A percentile compares a stretch with the other conserved stretches of the same genome.
These are phyloP conservation scores for Colletotrichum melonis DNA, from an alignment of 2,329 filamentous ascomycete genomes.

Conservation along the genomic window DNA sequence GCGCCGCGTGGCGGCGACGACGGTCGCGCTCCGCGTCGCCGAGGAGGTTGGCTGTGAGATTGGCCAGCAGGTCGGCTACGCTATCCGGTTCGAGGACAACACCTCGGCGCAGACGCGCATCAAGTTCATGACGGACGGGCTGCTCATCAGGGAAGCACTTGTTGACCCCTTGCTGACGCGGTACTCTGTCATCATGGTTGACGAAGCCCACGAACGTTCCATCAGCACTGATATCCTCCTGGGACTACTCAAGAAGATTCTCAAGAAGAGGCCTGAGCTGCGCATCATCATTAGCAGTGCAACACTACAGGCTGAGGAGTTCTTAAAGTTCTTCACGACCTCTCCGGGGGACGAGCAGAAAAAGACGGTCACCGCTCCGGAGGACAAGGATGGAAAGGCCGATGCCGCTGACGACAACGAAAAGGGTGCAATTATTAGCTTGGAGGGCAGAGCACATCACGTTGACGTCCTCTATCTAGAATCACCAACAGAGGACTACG, in stretches of 20 bases:
- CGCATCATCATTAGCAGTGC: constrained; percentile 93
- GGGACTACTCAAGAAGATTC: constrained; percentile 91
- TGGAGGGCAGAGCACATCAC: constrained; percentile 89
- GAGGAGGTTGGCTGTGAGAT: constrained; percentile 88
- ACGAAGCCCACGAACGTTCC: constrained; percentile 95
- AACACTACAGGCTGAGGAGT: constrained; percentile 89
- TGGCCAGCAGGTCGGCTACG: constrained; percentile 93
- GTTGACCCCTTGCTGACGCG: constrained; percentile 91
- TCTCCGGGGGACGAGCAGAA: constrained; percentile 42
- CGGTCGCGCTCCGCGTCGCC: constrained; percentile 87
- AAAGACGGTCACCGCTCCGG: constrained; percentile 1
- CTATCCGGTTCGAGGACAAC: constrained; percentile 91
- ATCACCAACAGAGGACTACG: constrained; percentile 83
- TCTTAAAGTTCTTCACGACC: constrained; percentile 78
- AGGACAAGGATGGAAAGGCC: constrained; percentile 39
- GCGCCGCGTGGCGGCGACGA: constrained; percentile 89
- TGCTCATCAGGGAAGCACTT: constrained; percentile 90
- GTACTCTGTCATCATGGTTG: constrained; percentile 97
- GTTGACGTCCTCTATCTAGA: constrained; percentile 89
- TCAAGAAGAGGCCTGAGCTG: constrained; percentile 81
- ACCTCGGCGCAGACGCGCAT: constrained; percentile 88
- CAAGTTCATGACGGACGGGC: constrained; percentile 95
- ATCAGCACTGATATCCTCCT: constrained; percentile 92
- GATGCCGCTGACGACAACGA: constrained; percentile 38
- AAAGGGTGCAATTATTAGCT: constrained; percentile 73